Conservation (phyloP, 129 eudicot species). For the Deinandra increscens region DNA sequence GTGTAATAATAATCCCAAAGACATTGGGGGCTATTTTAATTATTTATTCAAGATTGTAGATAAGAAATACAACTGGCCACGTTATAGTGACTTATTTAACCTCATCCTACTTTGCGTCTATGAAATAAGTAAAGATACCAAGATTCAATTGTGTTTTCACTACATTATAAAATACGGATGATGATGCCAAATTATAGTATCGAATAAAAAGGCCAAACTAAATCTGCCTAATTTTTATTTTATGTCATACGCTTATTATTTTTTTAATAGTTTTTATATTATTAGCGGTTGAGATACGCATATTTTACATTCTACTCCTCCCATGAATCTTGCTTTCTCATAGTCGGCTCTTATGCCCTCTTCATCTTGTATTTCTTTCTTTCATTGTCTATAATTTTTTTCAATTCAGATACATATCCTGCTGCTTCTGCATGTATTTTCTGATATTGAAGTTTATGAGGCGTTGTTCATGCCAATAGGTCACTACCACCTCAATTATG, state of each 20-base stretch:
- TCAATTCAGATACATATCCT: too few relatives aligned
- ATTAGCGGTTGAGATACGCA: too few relatives aligned
- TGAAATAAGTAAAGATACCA: constrained; percentile 8
- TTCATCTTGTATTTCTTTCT: too few relatives aligned
- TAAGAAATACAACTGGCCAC: constrained; percentile 31
- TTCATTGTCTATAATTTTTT: too few relatives aligned
- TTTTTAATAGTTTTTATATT: too few relatives aligned
- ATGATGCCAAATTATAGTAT: neutral
- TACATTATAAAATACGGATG: neutral
- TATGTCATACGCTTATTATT: neutral
- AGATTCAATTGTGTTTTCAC: neutral
- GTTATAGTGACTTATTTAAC: constrained; percentile 28
- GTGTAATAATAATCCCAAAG: constrained; percentile 15
- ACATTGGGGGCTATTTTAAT: constrained; percentile 4
- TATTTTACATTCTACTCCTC: too few relatives aligned
- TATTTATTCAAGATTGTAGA: constrained; percentile 8
- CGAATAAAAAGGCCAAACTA: neutral
- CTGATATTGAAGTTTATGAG: too few relatives aligned
- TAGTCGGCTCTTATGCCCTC: too few relatives aligned
- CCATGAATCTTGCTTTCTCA: too few relatives aligned
- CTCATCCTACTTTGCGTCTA: neutral
- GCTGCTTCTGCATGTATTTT: too few relatives aligned
- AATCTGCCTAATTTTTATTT: neutral
- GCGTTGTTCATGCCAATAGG: too few relatives aligned
- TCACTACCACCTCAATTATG: too few relatives aligned